Percentiles rank a stretch among this genome's conserved stretches.
These are phyloP conservation scores for Aureobasidium leucospermi DNA, from an alignment of 2,329 filamentous ascomycete species.

Conservation along the genomic window DNA sequence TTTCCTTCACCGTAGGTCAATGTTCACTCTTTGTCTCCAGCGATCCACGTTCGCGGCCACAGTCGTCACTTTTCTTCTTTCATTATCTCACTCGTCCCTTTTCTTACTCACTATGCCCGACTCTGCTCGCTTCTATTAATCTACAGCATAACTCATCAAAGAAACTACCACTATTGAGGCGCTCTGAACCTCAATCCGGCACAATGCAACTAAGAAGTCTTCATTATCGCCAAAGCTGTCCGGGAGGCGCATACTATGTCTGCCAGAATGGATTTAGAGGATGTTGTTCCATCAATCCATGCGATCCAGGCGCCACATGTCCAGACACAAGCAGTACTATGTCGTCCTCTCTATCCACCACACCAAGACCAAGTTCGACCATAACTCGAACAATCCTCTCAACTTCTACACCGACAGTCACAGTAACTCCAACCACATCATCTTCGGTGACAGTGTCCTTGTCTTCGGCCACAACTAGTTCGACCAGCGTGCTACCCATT, in stretches of 20 bases:
- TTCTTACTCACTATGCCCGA: neutral
- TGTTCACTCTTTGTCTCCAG: neutral
- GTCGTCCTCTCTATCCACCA: neutral
- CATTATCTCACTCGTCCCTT: neutral
- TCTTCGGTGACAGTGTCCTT: neutral
- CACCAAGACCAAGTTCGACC: neutral
- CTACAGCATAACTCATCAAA: neutral
- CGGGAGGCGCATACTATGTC: constrained; percentile 19
- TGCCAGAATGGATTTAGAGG: constrained; percentile 23
- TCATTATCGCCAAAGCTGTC: constrained; percentile 17
- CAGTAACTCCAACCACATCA: neutral
- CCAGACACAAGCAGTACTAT: constrained; percentile 13
- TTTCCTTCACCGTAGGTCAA: neutral
- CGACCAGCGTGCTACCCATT: constrained; percentile 9
- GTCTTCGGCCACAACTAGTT: neutral
- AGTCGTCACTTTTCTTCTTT: neutral
- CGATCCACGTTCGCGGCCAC: constrained; percentile 2
- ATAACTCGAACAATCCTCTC: neutral
- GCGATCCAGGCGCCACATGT: constrained; percentile 18
- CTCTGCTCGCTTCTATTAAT: neutral
- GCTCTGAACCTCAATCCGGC: neutral
- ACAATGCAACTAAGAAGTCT: constrained; percentile 1
- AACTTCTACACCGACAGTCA: neutral
- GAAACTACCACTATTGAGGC: neutral
- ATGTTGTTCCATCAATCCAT: constrained; percentile 23